Conservation (phyloP, 768 basidiomycete species). For the Paxillus rubicundulus region DNA sequence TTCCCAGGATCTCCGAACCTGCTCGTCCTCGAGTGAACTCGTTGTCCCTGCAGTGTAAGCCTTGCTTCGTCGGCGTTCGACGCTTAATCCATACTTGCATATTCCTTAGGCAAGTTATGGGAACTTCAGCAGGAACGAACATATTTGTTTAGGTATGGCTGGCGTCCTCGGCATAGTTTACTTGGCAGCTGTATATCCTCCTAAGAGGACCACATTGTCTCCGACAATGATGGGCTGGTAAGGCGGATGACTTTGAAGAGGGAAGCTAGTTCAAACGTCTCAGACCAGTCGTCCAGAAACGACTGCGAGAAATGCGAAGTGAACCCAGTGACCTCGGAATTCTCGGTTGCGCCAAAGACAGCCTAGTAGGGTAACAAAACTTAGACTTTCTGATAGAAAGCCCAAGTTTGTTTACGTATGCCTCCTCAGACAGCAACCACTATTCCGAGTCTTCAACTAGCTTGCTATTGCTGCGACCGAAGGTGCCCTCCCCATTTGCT, state of each 20-base stretch:
- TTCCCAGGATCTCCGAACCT: constrained; percentile 29
- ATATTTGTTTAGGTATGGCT: constrained; percentile 66
- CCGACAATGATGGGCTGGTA: constrained; percentile 45
- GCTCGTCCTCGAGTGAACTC: constrained; percentile 74
- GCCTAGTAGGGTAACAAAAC: neutral
- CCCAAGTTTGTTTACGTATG: too few species aligned
- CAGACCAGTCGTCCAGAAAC: neutral
- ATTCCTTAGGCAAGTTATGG: constrained; percentile 78
- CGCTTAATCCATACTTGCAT: constrained; percentile 24
- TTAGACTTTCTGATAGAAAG: neutral
- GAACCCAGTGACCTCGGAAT: neutral
- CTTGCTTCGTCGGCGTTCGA: neutral
- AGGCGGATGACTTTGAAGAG: constrained; percentile 1
- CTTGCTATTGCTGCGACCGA: too few species aligned
- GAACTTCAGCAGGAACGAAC: constrained; percentile 69
- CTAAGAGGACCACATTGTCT: constrained; percentile 59
- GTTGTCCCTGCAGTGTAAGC: constrained; percentile 54
- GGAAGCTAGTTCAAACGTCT: neutral
- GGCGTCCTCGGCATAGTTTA: constrained; percentile 58
- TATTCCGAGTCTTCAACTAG: too few species aligned
- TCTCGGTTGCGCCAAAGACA: neutral
- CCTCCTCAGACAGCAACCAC: too few species aligned
- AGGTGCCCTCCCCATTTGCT: too few species aligned
- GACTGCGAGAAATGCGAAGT: constrained; percentile 6
- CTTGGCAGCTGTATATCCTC: constrained; percentile 52